phyloP scores from a whole-genome alignment of 176 grass and related monocot genomes.

The Eremochloa ophiuroides region DNA sequence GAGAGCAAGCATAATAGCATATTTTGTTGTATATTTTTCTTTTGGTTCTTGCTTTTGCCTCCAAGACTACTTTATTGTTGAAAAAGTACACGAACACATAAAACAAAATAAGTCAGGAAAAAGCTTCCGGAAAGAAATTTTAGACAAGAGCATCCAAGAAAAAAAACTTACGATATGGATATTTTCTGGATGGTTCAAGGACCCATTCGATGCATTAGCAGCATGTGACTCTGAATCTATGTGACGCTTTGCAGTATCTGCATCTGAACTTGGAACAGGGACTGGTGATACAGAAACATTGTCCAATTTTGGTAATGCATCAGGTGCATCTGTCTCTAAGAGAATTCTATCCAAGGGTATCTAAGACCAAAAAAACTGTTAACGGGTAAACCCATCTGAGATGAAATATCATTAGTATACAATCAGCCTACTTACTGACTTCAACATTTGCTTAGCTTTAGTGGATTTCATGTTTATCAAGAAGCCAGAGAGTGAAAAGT shows the following conservation, averaged over 20 bases:
- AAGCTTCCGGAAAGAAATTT: neutral
- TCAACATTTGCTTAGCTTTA: slow-evolving; percentile 77
- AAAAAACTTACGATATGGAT: slow-evolving; percentile 65
- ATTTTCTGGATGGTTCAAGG: slow-evolving; percentile 80
- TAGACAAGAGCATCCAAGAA: slow-evolving; percentile 13
- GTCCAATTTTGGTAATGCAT: slow-evolving; percentile 62
- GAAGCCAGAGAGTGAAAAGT: slow-evolving; percentile 85
- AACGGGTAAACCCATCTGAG: neutral
- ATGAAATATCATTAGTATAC: neutral
- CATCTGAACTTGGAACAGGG: slow-evolving; percentile 16
- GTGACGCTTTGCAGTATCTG: slow-evolving; percentile 24
- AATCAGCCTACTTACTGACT: slow-evolving; percentile 52
- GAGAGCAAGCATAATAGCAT: neutral
- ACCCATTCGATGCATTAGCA: slow-evolving; percentile 8
- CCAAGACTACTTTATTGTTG: neutral
- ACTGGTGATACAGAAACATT: slow-evolving; percentile 45
- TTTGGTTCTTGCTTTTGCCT: neutral
- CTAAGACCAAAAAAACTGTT: slow-evolving; percentile 35
- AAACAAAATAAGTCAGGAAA: neutral
- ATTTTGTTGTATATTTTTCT: neutral
- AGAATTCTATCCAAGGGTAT: slow-evolving; percentile 89
- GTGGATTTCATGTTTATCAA: slow-evolving; percentile 62
- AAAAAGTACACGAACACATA: neutral
- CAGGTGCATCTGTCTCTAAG: slow-evolving; percentile 78
- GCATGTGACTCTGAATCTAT: slow-evolving; percentile 13